Evolutionary conservation across 192 early-diverging fungal genomes (phyloP), one percentile per base, ranked within the genome.

Genomic region (Umbelopsis sp.): DNA sequence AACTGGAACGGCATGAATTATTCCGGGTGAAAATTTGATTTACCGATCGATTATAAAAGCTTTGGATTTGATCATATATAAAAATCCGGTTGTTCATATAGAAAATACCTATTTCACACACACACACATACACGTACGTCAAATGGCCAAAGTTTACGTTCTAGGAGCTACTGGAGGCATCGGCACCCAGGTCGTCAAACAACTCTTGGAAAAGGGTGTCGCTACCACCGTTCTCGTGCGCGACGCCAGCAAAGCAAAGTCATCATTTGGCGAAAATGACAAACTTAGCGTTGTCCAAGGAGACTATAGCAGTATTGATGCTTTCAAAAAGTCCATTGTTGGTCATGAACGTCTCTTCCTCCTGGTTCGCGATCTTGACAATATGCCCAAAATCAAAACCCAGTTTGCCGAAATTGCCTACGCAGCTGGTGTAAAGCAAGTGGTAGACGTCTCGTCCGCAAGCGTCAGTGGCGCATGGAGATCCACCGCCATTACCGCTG

Each of bases 311-410:
- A 27, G 61, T 21, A 13, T 37, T 8, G 41, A 25, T 21, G 9
- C 21, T 10, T 55, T 69, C 27, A 50, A 68, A n/a, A 21, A 61
- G 5, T 37, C 51, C 0, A 67, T 74, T 18, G 51, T 1, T 20
- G 67, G 72, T 2, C 72, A 74, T 49, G 68, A 53, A 6, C 51
- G 72, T 46, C 33, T 74, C 1, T 74, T 74, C 30, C 20, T 68
- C 7, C 27, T 74, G 0, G 18, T 55, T 25, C 30, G 25, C 6
- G 53, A 68, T 61, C 12, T 69, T 8, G 35, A 13, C 2, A 20
- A 18, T 15, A 68, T 69, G 50, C 12, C 48, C 12, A 3, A 48
- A 2, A 47, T 68, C 12, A 69, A 69, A 66, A 20, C 6, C 6
- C 13, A n/a, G 0, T 48, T 64, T 58, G 68, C 68, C 2, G 8